Percentiles rank a stretch among this genome's conserved stretches.
These are phyloP conservation scores for Nyctanthes arbortristis DNA, from an alignment of 257 asterid genomes.

Conservation along the genomic window DNA sequence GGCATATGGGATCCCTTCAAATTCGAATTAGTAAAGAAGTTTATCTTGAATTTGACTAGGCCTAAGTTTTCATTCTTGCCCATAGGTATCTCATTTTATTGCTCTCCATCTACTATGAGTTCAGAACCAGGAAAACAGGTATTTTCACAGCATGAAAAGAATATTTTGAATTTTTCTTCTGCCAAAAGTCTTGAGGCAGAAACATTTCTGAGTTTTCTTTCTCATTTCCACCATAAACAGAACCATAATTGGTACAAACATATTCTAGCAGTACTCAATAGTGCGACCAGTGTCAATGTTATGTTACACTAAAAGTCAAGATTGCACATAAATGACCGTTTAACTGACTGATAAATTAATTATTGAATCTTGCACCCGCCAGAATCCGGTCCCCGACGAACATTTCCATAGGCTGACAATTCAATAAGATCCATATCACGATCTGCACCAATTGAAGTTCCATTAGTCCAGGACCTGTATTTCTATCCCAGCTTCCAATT, in stretches of 20 bases:
- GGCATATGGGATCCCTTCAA: too few relatives aligned
- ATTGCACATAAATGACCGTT: background rate
- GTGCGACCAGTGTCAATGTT: conserved; percentile 9
- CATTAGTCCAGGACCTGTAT: background rate
- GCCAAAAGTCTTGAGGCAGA: background rate
- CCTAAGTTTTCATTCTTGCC: too few relatives aligned
- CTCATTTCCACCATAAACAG: background rate
- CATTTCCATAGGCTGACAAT: conserved; percentile 83
- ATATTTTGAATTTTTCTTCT: too few relatives aligned
- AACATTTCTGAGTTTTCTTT: background rate
- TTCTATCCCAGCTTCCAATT: background rate
- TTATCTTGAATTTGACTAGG: too few relatives aligned
- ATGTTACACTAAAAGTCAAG: conserved; percentile 12
- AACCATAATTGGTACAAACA: background rate
- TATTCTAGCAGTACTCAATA: too few relatives aligned
- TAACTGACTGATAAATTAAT: conserved; percentile 12
- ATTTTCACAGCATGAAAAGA: too few relatives aligned
- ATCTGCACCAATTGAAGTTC: conserved; percentile 41
- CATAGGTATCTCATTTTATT: too few relatives aligned
- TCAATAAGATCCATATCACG: conserved; percentile 97
- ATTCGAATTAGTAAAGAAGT: too few relatives aligned
- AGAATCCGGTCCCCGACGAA: conserved; percentile 70
- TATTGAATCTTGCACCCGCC: conserved; percentile 85
- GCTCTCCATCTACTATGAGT: too few relatives aligned
- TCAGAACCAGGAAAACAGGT: too few relatives aligned